Conservation (phyloP, 2,329 filamentous ascomycete species). For the Cercospora janseana region DNA sequence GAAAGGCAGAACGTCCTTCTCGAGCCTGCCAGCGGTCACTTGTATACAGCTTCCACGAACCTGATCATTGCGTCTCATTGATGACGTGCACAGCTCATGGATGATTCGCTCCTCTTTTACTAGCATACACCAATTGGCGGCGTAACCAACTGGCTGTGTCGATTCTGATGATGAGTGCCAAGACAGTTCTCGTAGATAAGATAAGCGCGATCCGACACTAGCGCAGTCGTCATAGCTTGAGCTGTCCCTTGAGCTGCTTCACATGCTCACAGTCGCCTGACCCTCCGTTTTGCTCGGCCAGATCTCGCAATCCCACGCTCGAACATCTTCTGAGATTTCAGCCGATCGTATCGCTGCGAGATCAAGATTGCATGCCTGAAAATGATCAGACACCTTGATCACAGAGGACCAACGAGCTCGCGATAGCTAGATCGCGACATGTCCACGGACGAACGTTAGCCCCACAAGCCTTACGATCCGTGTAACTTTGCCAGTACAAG, state of each 20-base stretch:
- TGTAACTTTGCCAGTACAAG: not conserved
- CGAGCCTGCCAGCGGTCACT: no score
- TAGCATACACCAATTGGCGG: no score
- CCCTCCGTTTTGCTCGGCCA: not conserved
- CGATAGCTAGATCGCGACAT: constrained; percentile 3
- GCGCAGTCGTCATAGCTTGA: constrained; percentile 1
- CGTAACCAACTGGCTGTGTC: no score
- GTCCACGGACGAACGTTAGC: constrained; percentile 8
- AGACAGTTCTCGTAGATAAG: no score
- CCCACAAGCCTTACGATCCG: not conserved
- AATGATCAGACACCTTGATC: not conserved
- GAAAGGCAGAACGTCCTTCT: no score
- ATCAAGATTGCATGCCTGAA: not conserved
- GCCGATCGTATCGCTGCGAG: not conserved
- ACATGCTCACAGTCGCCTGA: constrained; percentile 8
- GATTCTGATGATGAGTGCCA: no score
- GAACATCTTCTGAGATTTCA: not conserved
- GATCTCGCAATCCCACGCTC: not conserved
- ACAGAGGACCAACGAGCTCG: no score
- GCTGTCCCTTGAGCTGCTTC: constrained; percentile 1
- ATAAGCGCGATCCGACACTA: not conserved
- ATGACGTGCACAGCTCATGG: no score
- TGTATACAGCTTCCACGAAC: no score
- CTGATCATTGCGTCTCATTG: no score
- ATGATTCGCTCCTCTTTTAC: no score